These are phyloP conservation scores for Perilla frutescens DNA, from an alignment of 257 asterid genomes.

Conservation along the genomic window DNA sequence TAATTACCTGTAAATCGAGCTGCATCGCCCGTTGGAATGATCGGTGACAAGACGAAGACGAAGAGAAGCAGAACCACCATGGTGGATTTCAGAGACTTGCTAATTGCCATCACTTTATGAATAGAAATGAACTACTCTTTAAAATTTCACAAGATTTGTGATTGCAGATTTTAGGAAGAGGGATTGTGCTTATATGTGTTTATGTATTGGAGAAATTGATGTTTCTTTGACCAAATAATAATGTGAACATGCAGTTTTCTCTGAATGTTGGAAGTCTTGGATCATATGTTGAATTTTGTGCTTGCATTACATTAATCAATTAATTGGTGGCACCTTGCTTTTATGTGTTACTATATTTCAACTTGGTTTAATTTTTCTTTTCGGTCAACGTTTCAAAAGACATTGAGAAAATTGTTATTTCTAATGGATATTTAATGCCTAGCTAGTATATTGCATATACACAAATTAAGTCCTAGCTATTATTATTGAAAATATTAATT, in stretches of 20 bases:
- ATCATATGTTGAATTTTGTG: background rate
- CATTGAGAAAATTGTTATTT: too few species aligned
- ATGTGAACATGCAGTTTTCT: background rate
- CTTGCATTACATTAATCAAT: background rate
- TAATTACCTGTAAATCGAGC: conserved; percentile 10
- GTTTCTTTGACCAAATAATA: too few species aligned
- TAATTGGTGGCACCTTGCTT: background rate
- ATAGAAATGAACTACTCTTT: too few species aligned
- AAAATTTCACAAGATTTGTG: too few species aligned
- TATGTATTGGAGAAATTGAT: too few species aligned
- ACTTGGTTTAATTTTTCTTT: background rate
- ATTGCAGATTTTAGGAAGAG: too few species aligned
- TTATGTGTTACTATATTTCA: background rate
- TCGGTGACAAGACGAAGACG: background rate
- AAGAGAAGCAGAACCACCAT: conserved; percentile 6
- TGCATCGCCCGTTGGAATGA: background rate
- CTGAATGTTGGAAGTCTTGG: background rate
- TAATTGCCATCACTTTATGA: background rate
- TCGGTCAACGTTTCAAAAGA: background rate
- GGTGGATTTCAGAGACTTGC: background rate
- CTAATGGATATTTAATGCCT: background rate
- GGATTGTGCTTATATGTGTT: too few species aligned
- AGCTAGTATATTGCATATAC: too few species aligned
- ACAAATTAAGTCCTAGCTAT: background rate
- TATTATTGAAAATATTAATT: too few species aligned